Evolutionary conservation across 331 rosid species (phyloP), one percentile per base, ranked within the genome.

Genomic region (Acacia pycnantha): DNA sequence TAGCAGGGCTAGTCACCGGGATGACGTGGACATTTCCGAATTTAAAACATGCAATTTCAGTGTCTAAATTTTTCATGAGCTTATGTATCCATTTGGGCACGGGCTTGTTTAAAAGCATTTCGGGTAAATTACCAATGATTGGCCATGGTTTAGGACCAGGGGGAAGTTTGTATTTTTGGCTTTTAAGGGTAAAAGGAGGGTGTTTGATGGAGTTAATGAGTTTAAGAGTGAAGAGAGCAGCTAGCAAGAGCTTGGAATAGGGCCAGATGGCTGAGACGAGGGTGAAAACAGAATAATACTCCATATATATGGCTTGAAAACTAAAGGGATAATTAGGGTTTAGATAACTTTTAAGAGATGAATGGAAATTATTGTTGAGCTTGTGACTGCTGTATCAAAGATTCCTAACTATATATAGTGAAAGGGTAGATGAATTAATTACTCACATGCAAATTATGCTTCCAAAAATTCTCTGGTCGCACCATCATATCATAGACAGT

Each of bases 81-180:
- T 43, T 21, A 29, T 85, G 85, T 11, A 86, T 76, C 89, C 88
- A 88, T 21, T 29, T 59, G 61, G 67, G 73, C 11, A 87, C 46
- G 1, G 86, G 78, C 68, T 71, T 79, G 73, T 71, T 86, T 37
- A 74, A 2, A 67, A 79, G 77, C 84, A 86, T 67, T 37, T 84
- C 74, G 1, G 91, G 86, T 5, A 89, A 48, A 21, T 81, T 41
- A 4, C 90, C 88, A 29, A 88, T 62, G 11, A 90, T 22, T 3
- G 92, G 90, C 92, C 92, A 89, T 31, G 85, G 84, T 1, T 66
- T 47, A 6, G 89, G 92, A 21, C 90, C 90, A 0, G 86, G 88
- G 12, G 88, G 90, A 4, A 88, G 82, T 16, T n/a, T 67, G 33
- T 41, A 50, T 35, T 35, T 48, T 1, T 33, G 47, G 72, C 53